Conservation (phyloP, 2,329 filamentous ascomycete species). For the Diaporthe sp. region DNA sequence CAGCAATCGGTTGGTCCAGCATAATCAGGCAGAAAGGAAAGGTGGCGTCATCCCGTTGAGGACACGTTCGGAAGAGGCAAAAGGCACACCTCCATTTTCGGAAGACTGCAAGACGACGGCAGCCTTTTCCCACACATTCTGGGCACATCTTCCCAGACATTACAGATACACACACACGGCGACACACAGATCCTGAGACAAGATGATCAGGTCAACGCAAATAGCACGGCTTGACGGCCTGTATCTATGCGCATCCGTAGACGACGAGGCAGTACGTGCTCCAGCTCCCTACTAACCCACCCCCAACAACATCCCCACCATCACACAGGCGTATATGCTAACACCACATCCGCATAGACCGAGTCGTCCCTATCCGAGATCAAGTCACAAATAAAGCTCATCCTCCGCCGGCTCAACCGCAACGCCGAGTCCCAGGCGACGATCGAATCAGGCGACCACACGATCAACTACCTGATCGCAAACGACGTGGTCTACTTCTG, state of each 20-base stretch:
- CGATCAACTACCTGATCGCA: constrained; percentile 87
- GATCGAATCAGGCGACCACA: constrained; percentile 87
- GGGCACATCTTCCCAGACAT: not conserved
- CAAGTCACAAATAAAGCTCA: constrained; percentile 90
- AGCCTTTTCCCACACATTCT: not conserved
- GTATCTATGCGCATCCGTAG: constrained; percentile 93
- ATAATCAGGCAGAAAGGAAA: constrained; percentile 8
- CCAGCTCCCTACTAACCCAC: constrained; percentile 23
- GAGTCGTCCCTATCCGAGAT: constrained; percentile 84
- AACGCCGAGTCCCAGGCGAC: constrained; percentile 91
- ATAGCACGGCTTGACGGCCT: constrained; percentile 95
- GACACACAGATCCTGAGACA: constrained; percentile 32
- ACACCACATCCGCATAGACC: constrained; percentile 53
- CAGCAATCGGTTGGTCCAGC: not conserved
- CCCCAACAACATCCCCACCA: constrained; percentile 13
- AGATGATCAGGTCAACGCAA: constrained; percentile 91
- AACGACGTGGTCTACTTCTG: constrained; percentile 89
- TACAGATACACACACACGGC: not conserved
- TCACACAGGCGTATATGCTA: constrained; percentile 12
- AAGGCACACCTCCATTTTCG: not conserved
- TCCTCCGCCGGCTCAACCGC: constrained; percentile 87
- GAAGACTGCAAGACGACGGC: constrained; percentile 3
- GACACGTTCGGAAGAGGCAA: constrained; percentile 28
- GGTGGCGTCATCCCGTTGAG: constrained; percentile 19
- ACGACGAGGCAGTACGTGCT: constrained; percentile 78